A percentile compares a stretch with the other conserved stretches of the same genome.
Evolutionary conservation across 1,284 basidiomycete genomes (phyloP).

Genomic region (Ceratobasidium sp.): DNA sequence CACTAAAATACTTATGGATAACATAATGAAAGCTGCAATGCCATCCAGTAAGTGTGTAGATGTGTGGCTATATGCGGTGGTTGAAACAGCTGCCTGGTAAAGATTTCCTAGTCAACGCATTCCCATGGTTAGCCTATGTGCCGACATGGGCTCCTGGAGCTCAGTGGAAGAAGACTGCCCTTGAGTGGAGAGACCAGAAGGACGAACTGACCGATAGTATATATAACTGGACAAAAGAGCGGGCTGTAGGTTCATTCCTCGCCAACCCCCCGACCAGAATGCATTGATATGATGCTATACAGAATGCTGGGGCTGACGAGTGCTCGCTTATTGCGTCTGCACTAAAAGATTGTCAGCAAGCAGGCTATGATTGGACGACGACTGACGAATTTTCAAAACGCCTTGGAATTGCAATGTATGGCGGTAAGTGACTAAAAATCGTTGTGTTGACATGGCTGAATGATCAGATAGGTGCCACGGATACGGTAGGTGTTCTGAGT

Average conservation of each 20-base stretch:
- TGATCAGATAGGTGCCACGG: background rate
- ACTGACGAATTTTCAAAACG: conserved; percentile 9
- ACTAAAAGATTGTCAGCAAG: background rate
- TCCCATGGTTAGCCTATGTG: conserved; percentile 23
- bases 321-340: background rate
- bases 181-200: conserved; percentile 13
- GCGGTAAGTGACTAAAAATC: background rate
- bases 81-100: background rate
- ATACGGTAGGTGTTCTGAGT: conserved; percentile 13
- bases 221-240: conserved; percentile 25
- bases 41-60: conserved; percentile 9
- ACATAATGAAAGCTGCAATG: background rate
- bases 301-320: conserved; percentile 3
- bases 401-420: background rate
- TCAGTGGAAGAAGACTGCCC: conserved; percentile 1
- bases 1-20: conserved; percentile 6
- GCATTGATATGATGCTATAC: background rate
- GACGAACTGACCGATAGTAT: background rate
- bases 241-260: background rate
- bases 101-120: conserved; percentile 34
- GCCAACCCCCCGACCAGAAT: background rate
- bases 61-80: background rate
- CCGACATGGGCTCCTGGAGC: conserved; percentile 27
- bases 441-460: background rate
- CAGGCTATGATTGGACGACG: background rate